Base-by-base conservation (phyloP, 345 rosid species). In the Turnera subulata region DNA sequence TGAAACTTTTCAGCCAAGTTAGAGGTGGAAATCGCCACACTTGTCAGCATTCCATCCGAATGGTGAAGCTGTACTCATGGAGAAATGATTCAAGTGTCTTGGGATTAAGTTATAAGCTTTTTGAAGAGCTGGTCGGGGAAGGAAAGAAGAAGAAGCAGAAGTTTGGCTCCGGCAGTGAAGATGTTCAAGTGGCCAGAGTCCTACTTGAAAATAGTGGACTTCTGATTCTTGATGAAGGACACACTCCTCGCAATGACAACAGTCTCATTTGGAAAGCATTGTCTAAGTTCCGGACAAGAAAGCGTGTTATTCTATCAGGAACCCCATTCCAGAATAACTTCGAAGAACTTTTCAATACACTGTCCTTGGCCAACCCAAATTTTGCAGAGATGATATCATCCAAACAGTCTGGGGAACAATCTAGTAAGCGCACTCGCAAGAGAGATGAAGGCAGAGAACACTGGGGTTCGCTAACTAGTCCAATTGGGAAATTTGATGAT, bases 251-350 rank as follows among this genome's bases (percentile, higher is more conserved):
- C 6, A 89, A 89, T 56, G 60, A 72, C 23, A 61, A 56, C 1
- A 80, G 85, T 51, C 45, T 38, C 20, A 72, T 89, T 46, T 89
- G 88, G 85, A 78, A 79, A 66, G 82, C 78, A 63, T 69, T 84
- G n/a, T 56, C 77, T 3, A 75, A 70, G 17, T 62, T 86, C 10
- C 68, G 63, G 46, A 84, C 95, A 1, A 59, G 68, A 43, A 86
- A 68, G 69, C 80, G 86, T 15, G 75, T 89, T 42, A 79, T 86
- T 56, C 88, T 89, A 25, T 86, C 97, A 0, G 97, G 97, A 49
- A 89, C 97, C 24, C 89, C 89, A 0, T 89, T 89, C 63, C 96
- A 89, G 73, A 89, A 89, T 24, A 89, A 86, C 53, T 86, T 79
- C 45, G 78, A 67, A 33, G 97, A 89, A 69, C 83, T 89, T 13